Evolutionary conservation across 257 asterid species (phyloP), one percentile per base, ranked within the genome.

Genomic region (Salvia splendens): DNA sequence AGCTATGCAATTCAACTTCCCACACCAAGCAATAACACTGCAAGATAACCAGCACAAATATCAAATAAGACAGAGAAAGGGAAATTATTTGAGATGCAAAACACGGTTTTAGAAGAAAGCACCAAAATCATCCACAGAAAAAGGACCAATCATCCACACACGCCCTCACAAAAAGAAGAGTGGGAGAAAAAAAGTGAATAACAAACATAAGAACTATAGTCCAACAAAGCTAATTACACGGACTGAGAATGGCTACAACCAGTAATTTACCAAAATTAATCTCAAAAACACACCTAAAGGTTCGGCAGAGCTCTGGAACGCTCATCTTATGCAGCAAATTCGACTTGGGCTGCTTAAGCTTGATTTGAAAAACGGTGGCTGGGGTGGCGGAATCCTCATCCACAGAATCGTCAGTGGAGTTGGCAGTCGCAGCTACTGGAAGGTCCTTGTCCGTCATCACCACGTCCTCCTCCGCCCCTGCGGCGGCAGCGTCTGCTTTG

Each of bases 1-100:
- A 53, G 99, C 99, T 69, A 94, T 83, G 49, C 93, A 87, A 78
- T 94, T 94, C 77, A 94, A 81, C 85, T 91, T 94, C 65, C 96
- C 96, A 48, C 99, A 94, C 99, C 99, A 94, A 55, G 99, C 96
- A 78, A 88, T 95, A 67, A 91, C 95, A 84, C 99, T 94, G 83
- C 76, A 77, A 73, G 15, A 74, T 5, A 46, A 56, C 69, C 73
- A 68, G 15, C 8, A 63, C 7, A 45, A 49, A 32, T 6, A 17
- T 33, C 7, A 64, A n/a, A 72, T 5, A 68, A 45, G 24, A 57
- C 3, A 15, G 42, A 38, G 42, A 55, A 35, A 24, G 2, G 30
- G 30, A 24, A 24, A 24, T 24, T 24, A 24, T 24, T 24, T 24
- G 30, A 24, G 30, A 24, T 24, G 30, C 30, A 24, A 24, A 24